Evolutionary conservation across 2,329 filamentous ascomycete genomes (phyloP), one percentile per base, ranked within the genome.

Genomic region (Botrytis tulipae): DNA sequence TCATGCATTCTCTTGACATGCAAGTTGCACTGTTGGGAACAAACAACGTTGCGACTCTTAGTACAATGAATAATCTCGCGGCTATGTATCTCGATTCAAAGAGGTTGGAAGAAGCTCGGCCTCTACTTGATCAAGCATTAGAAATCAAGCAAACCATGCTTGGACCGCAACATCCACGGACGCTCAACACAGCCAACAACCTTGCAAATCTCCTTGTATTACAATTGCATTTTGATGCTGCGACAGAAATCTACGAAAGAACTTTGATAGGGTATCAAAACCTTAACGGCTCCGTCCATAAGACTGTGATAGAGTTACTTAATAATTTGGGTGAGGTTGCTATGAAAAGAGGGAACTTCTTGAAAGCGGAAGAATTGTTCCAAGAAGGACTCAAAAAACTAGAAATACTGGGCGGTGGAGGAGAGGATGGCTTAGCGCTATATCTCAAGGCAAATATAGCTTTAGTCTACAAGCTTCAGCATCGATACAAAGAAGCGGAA

Each of bases 171-270:
- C 78, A 80, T 72, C 74, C 73, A 67, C 46, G 63, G 48, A 72
- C 73, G 18, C 62, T 74, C 6, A 72, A 67, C 16, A 74, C 73
- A 6, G 63, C 74, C 25, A 68, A 79, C 46, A 79, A 79, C 42
- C 71, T 83, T 62, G 80, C 80, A 18, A 16, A 42, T n/a, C 77
- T 83, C 5, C 62, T 60, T 32, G 63, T 57, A 5, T 70, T 82
- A 82, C 59, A 71, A 44, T 54, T 65, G 46, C 78, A 20, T 18
- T 71, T 51, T 44, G 63, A 65, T 18, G 75, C 82, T 37, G 79
- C 81, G 5, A 73, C 74, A 42, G 25, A 37, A 5, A 75, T 76
- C 67, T 76, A 73, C 57, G 7, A 69, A 46, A 75, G 62, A 35
- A 73, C 74, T 6, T 62, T 74, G 8, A 20, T 69, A 73, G 75